Base-by-base conservation (phyloP, 2,329 filamentous ascomycete genomes). In the Leptoxyphium fumago region DNA sequence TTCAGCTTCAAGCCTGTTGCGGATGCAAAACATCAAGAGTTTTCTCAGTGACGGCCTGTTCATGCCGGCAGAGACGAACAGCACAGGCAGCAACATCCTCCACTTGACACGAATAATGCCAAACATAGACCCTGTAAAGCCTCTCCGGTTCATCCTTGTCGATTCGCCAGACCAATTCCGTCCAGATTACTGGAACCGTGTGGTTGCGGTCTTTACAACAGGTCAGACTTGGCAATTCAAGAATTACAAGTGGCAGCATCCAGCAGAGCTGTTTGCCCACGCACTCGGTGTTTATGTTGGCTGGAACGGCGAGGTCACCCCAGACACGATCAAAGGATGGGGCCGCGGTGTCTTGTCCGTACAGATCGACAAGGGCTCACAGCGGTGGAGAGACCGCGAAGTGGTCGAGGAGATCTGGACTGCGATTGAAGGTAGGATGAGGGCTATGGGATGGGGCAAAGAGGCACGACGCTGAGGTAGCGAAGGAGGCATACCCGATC, bases 151-250 rank as follows among this genome's bases (percentile, higher is more conserved):
- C 70, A 93, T 96, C 59, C 78, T 98, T 34, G 89, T 96, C 43
- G 91, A 98, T 62, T 82, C 81, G 14, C 84, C 88, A 0, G 82
- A 93, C 59, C 83, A 91, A 62, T 98, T 98, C 74, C 94, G 94
- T 63, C 91, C 91, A 0, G 88, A 96, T 60, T 95, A 96, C 70
- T 98, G 91, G 91, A 81, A 81, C 56, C 80, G 88, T 42, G 83
- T 98, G 6, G 91, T 95, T 1, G 91, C 84, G 10, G 88, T 98
- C 45, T 96, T 98, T 67, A 98, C 91, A 0, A 98, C 91, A 0
- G 91, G 91, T 29, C 91, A 98, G 67, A 80, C 82, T 9, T 98
- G 91, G 91, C 91, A 98, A 66, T 98, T 98, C 69, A 94, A 95
- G 67, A 84, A 79, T 53, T 98, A 98, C 74, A 94, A 94, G 65